A percentile compares a stretch with the other conserved stretches of the same genome.
phyloP scores from a whole-genome alignment of 345 rosid species.

The Melastoma malabathricum region DNA sequence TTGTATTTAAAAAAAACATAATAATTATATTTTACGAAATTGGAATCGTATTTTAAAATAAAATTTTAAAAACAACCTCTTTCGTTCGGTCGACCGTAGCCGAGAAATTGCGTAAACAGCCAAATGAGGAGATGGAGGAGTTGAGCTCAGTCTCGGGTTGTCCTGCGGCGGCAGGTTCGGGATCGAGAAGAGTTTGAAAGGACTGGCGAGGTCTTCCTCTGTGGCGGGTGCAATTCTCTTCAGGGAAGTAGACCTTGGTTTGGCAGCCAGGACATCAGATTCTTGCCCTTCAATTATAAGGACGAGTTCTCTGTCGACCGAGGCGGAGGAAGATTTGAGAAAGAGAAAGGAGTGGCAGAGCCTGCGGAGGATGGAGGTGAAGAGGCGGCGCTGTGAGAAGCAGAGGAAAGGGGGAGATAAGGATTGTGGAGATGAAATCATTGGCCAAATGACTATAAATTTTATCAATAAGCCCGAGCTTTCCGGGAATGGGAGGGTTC shows the following conservation, averaged over 20 bases:
- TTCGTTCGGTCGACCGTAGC: constrained; percentile 20
- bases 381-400: constrained; percentile 72
- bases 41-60: too few species aligned
- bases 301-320: constrained; percentile 75
- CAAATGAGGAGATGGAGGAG: constrained; percentile 19
- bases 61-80: too few species aligned
- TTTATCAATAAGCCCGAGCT: neutral
- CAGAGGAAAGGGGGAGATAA: constrained; percentile 39
- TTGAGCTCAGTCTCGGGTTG: constrained; percentile 73
- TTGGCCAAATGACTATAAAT: constrained; percentile 10
- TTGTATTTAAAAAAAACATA: too few species aligned
- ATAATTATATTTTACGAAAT: too few species aligned
- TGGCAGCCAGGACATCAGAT: constrained; percentile 13
- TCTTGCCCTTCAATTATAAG: constrained; percentile 41
- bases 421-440: constrained; percentile 21
- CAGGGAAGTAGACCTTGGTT: constrained; percentile 15
- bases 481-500: constrained; percentile 8
- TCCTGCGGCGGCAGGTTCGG: constrained; percentile 90
- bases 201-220: constrained; percentile 64
- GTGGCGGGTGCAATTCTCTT: constrained; percentile 38
- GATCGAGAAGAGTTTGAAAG: constrained; percentile 45
- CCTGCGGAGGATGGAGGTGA: constrained; percentile 72
- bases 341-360: constrained; percentile 81
- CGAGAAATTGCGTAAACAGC: constrained; percentile 5
- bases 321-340: constrained; percentile 88